These are phyloP conservation scores for Carex kokanica DNA, from an alignment of 176 grass and related monocot genomes.

Conservation along the genomic window DNA sequence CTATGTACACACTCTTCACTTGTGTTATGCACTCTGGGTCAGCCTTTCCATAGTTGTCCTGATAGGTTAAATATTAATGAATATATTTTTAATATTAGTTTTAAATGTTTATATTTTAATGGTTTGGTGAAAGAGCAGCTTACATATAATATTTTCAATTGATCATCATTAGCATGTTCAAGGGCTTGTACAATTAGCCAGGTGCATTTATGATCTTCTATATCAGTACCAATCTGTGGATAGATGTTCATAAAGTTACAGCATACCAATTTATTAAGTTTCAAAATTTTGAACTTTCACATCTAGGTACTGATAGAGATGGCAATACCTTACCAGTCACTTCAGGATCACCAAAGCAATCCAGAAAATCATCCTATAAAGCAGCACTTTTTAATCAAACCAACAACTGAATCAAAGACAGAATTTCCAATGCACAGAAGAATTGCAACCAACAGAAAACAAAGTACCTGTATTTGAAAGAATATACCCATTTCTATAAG, in stretches of 20 bases:
- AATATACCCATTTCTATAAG: conserved; percentile 97
- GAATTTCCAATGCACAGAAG: not conserved
- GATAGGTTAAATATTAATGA: conserved; percentile 1
- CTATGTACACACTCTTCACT: conserved; percentile 56
- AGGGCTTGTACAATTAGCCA: conserved; percentile 72
- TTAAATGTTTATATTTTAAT: conserved; percentile 3
- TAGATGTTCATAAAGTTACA: not conserved
- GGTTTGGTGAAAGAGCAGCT: conserved; percentile 1
- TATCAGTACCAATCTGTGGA: conserved; percentile 68
- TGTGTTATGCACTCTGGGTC: conserved; percentile 39
- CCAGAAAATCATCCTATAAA: conserved; percentile 66
- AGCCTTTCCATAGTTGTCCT: conserved; percentile 67
- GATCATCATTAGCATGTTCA: conserved; percentile 53
- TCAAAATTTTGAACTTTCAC: not conserved
- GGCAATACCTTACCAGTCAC: conserved; percentile 61
- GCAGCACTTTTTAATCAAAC: not conserved
- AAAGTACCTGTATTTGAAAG: conserved; percentile 91
- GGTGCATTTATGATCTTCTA: conserved; percentile 75
- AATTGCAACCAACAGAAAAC: not conserved
- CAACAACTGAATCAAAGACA: conserved; percentile 19
- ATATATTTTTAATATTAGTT: not conserved
- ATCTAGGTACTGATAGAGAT: conserved; percentile 4
- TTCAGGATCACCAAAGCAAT: conserved; percentile 73
- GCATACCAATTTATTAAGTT: not conserved
- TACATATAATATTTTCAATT: conserved; percentile 65